Percentiles rank a stretch among this genome's conserved stretches.
phyloP scores from a whole-genome alignment of 2,329 filamentous ascomycete species.

The Gaeumannomyces sp. region DNA sequence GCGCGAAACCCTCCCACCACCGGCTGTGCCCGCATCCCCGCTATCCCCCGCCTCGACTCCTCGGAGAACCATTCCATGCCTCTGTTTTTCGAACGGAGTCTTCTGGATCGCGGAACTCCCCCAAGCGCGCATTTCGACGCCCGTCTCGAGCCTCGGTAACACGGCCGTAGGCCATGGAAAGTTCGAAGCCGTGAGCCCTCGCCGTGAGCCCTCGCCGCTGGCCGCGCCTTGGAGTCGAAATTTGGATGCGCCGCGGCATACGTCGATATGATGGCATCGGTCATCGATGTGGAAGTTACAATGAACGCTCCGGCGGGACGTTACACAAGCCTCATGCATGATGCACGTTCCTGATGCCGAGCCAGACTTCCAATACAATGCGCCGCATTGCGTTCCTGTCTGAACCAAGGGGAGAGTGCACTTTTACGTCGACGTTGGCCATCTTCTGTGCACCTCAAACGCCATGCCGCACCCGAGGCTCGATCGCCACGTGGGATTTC shows the following conservation, averaged over 20 bases:
- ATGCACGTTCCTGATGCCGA: slow-evolving; percentile 17
- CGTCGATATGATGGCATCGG: not conserved
- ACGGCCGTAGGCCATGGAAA: not conserved
- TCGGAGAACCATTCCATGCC: not conserved
- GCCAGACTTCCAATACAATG: not conserved
- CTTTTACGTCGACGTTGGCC: not conserved
- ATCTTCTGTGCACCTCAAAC: not conserved
- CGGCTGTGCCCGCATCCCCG: not conserved
- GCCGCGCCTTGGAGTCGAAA: not conserved
- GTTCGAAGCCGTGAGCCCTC: not conserved
- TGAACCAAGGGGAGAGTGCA: not conserved
- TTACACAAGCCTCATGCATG: slow-evolving; percentile 21
- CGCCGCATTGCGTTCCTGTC: not conserved
- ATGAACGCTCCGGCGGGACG: slow-evolving; percentile 6
- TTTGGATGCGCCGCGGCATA: not conserved
- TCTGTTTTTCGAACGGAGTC: not conserved
- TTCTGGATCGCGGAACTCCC: not conserved
- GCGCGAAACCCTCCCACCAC: not conserved
- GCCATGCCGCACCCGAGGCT: not conserved
- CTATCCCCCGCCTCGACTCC: not conserved
- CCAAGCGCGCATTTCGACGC: not conserved
- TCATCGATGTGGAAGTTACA: not conserved
- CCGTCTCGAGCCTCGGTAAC: not conserved
- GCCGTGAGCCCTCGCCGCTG: no score
- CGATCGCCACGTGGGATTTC: not conserved